Evolutionary conservation across 2,329 filamentous ascomycete species (phyloP).

Genomic region (Aspergillus japonicus): DNA sequence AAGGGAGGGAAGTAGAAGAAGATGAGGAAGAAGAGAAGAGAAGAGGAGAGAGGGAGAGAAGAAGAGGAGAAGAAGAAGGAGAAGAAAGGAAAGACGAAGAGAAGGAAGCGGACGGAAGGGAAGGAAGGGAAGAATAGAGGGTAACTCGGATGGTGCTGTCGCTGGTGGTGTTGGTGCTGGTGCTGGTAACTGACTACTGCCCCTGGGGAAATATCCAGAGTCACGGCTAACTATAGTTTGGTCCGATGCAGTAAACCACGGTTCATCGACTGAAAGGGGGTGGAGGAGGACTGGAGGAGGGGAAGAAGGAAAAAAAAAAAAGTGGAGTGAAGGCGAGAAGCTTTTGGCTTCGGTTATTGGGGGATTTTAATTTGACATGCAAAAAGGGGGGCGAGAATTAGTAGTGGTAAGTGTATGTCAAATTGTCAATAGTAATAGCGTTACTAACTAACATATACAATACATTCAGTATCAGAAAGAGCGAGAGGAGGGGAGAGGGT

Average conservation of each 20-base stretch:
- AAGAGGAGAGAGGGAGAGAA: neutral
- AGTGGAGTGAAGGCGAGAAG: constrained; percentile 4
- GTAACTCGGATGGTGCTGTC: no score
- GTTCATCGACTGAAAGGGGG: neutral
- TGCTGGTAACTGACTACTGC: no score
- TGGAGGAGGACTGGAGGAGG: neutral
- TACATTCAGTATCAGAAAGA: no score
- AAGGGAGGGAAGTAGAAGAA: constrained; percentile 1
- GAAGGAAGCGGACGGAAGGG: constrained; percentile 16
- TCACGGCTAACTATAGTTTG: neutral
- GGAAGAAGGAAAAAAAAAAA: neutral
- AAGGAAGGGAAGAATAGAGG: neutral
- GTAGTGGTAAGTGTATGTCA: no score
- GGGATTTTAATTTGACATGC: neutral
- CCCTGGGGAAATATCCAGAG: neutral
- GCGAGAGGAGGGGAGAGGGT: neutral
- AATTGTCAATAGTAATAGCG: no score
- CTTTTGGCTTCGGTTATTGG: neutral
- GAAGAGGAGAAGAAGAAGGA: constrained; percentile 4
- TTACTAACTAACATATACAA: no score
- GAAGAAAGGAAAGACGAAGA: constrained; percentile 7
- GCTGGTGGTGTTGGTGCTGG: no score
- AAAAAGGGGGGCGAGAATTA: neutral
- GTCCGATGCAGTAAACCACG: neutral
- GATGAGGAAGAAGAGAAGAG: neutral